Evolutionary conservation across 495 filamentous ascomycete species (phyloP).

Genomic region (Penicillium longicatenatum): DNA sequence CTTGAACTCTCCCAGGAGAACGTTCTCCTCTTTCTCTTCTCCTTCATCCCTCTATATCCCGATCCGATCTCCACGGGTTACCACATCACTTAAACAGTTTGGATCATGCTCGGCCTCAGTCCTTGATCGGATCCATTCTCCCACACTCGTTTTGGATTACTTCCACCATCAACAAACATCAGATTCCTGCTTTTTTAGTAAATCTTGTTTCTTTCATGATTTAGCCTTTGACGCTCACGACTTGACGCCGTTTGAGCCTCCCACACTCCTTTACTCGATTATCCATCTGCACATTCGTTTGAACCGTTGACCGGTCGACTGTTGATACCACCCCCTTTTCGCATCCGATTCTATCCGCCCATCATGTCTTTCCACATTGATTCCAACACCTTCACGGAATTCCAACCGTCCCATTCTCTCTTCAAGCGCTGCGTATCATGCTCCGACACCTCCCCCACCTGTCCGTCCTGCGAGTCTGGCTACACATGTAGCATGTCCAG

Average conservation of each 20-base stretch:
- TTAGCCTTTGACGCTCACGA: conserved; percentile 39
- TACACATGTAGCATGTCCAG: conserved; percentile 59
- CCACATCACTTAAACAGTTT: background rate
- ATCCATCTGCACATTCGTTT: conserved; percentile 16
- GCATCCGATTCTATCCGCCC: conserved; percentile 11
- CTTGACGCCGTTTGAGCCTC: conserved; percentile 45
- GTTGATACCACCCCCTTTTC: conserved; percentile 20
- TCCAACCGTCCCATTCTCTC: conserved; percentile 36
- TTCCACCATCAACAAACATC: background rate
- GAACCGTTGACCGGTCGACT: conserved; percentile 32
- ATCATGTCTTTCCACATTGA: conserved; percentile 28
- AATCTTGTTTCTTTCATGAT: conserved; percentile 31
- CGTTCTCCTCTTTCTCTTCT: conserved; percentile 12
- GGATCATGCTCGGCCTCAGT: conserved; percentile 34
- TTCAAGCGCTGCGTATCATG: conserved; percentile 54
- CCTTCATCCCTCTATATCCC: conserved; percentile 5
- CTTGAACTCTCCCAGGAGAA: conserved; percentile 9
- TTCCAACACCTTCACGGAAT: conserved; percentile 8
- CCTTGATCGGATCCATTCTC: conserved; percentile 13
- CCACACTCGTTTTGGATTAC: conserved; percentile 24
- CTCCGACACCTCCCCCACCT: conserved; percentile 42
- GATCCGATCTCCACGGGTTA: conserved; percentile 16
- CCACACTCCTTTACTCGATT: conserved; percentile 29
- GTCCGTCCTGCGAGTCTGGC: conserved; percentile 49
- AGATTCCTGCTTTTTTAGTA: background rate